Percentiles rank a stretch among this genome's conserved stretches.
These are phyloP conservation scores for Arabidopsis thaliana DNA, from an alignment of 345 rosid species.

Conservation along the genomic window TAIR10.1 NC_003070.9:25094001-25094500, in stretches of 20 bases:
- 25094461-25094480: slow-evolving; percentile 59
- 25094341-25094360: slow-evolving; percentile 27
- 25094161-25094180: slow-evolving; percentile 53
- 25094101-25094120: slow-evolving; percentile 15
- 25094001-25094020: slow-evolving; percentile 51
- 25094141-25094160: slow-evolving; percentile 50
- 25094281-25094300: slow-evolving; percentile 78
- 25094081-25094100: slow-evolving; percentile 16
- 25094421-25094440: slow-evolving; percentile 63
- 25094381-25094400: slow-evolving; percentile 37
- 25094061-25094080: slow-evolving; percentile 18
- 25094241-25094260: slow-evolving; percentile 44
- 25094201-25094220: slow-evolving; percentile 49
- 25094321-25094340: slow-evolving; percentile 29
- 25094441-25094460: slow-evolving; percentile 50
- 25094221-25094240: slow-evolving; percentile 43
- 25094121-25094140: slow-evolving; percentile 53
- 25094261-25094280: slow-evolving; percentile 67
- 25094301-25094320: slow-evolving; percentile 86
- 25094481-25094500: slow-evolving; percentile 64
- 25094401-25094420: slow-evolving; percentile 77
- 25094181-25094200: slow-evolving; percentile 44
- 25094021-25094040: slow-evolving; percentile 55
- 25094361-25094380: slow-evolving; percentile 3
- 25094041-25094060: slow-evolving; percentile 30